Evolutionary conservation across 2,329 filamentous ascomycete species (phyloP), one percentile per base, ranked within the genome.

Genomic region (Aquanectria penicillioides): DNA sequence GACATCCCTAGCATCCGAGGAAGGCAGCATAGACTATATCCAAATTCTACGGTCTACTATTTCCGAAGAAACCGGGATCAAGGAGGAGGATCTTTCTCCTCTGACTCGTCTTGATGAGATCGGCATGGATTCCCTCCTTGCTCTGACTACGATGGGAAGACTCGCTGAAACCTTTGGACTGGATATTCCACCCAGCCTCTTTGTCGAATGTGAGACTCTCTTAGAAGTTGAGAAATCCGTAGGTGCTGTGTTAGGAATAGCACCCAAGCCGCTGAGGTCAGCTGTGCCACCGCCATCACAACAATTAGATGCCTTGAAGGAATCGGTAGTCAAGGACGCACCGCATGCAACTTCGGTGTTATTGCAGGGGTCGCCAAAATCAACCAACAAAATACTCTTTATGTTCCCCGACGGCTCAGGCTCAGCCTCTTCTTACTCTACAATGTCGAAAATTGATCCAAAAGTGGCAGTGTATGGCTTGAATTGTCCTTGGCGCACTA

Each of bases 401-500:
- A 56, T 73, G 25, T 64, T 73, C n/a, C 70, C 71, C 5, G 71
- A 73, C 22, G 70, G 71, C 2, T 73, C 70, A 7, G 71, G 71
- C 1, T 71, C 70, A 5, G 71, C 71, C 0, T 63, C 69, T 0
- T 73, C 71, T 1, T 73, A 73, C 33, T 62, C 61, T 2, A 41
- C 63, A 69, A 64, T 74, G 64, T 69, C 76, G 72, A 57, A 55
- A 8, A 74, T 87, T 10, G 75, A 77, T 6, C 61, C 77, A 7
- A 72, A 81, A 23, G 73, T 85, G 37, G 80, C 78, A 4, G 78
- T 88, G 11, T 84, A 81, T 69, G 86, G 83, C 5, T 61, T 75
- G 4, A 88, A 88, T 70, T 89, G 84, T 63, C 86, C 87, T 3
- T 89, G 85, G 78, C 85, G 87, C 81, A 88, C 86, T 72, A 80